phyloP scores from a whole-genome alignment of 345 rosid species.

The Angophora floribunda region DNA sequence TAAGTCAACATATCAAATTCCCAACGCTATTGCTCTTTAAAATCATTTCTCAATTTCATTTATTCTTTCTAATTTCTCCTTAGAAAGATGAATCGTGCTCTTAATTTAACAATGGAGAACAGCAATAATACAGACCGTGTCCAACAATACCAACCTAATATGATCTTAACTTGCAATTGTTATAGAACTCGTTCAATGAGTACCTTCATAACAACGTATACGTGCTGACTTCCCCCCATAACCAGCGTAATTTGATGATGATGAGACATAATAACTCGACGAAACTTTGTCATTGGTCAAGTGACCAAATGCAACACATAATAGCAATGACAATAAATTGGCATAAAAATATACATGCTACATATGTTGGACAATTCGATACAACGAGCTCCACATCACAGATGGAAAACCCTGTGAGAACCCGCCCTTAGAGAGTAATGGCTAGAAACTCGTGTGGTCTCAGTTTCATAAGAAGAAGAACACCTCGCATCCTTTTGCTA shows the following conservation, averaged over 20 bases:
- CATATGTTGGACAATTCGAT: background rate
- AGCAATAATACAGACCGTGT: background rate
- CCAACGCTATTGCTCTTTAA: too few species aligned
- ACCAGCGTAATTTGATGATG: background rate
- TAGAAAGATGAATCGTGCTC: too few species aligned
- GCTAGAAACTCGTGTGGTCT: background rate
- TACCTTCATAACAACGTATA: background rate
- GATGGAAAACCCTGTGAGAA: background rate
- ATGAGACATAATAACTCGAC: background rate
- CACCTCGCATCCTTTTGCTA: background rate
- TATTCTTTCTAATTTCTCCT: too few species aligned
- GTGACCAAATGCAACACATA: background rate
- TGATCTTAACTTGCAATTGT: background rate
- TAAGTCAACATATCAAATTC: too few species aligned
- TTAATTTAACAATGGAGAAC: background rate
- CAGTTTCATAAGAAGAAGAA: background rate
- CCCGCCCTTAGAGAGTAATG: background rate
- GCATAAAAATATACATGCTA: background rate
- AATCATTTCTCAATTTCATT: too few species aligned
- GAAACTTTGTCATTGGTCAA: fast-evolving
- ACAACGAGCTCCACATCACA: background rate
- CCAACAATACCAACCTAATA: background rate
- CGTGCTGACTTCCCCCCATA: background rate
- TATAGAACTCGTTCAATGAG: background rate
- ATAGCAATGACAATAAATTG: background rate